Evolutionary conservation across 1,139 yeast genomes (phyloP).

Genomic region (Saccharomyces uvarum): DNA sequence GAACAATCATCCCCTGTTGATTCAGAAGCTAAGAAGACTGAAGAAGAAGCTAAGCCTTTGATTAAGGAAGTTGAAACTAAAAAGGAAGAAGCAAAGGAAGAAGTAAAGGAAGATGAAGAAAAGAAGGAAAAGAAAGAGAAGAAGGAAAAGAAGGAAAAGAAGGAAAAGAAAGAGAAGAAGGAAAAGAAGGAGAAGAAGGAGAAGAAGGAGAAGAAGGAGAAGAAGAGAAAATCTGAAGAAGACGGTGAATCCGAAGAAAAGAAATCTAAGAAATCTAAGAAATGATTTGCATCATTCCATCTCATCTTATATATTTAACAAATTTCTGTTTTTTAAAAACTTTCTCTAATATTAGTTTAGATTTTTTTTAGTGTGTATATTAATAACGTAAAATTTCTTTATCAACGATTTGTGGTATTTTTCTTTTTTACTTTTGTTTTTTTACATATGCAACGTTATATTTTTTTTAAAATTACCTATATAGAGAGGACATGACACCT

Average conservation of each 20-base stretch:
- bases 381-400: constrained; percentile 1
- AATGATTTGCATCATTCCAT: constrained; percentile 18
- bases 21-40: constrained; percentile 26
- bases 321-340: background rate
- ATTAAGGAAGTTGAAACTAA: constrained; percentile 34
- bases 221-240: constrained; percentile 59
- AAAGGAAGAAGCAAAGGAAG: constrained; percentile 19
- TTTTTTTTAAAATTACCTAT: background rate
- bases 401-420: background rate
- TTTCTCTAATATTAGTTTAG: background rate
- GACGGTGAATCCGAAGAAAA: constrained; percentile 48
- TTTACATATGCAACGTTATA: background rate
- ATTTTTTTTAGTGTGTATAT: background rate
- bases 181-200: constrained; percentile 62
- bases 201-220: constrained; percentile 53
- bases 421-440: background rate
- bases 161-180: constrained; percentile 55
- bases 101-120: constrained; percentile 33
- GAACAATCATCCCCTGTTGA: constrained; percentile 33
- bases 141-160: constrained; percentile 47
- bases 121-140: constrained; percentile 44
- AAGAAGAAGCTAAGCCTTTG: constrained; percentile 28
- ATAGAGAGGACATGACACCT: background rate
- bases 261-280: constrained; percentile 51
- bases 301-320: background rate